These are phyloP conservation scores for Samsoniella hepiali DNA, from an alignment of 2,329 filamentous ascomycete species.

Conservation along the genomic window DNA sequence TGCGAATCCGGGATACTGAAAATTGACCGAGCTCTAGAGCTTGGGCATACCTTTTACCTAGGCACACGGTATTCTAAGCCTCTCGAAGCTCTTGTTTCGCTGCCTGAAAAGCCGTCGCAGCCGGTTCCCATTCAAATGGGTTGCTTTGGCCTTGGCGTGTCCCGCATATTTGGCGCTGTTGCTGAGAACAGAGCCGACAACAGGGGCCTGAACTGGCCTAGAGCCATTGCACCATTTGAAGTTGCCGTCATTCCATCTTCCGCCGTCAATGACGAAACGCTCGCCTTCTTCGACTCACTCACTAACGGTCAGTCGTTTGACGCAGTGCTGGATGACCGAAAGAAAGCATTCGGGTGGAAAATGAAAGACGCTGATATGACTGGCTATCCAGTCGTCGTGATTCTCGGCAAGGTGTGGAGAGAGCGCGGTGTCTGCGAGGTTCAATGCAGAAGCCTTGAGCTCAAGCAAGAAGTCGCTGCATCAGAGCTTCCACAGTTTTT, in stretches of 20 bases:
- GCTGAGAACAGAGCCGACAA: conserved; percentile 71
- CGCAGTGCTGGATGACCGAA: conserved; percentile 70
- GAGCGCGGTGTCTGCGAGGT: conserved; percentile 64
- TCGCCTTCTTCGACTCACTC: conserved; percentile 63
- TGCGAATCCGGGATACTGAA: conserved; percentile 63
- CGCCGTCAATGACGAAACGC: conserved; percentile 45
- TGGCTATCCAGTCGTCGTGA: conserved; percentile 79
- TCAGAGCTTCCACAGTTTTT: conserved; percentile 44
- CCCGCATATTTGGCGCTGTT: conserved; percentile 81
- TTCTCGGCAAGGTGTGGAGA: conserved; percentile 71
- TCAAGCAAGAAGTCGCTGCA: conserved; percentile 58
- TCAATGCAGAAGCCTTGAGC: conserved; percentile 67
- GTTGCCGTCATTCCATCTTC: conserved; percentile 60
- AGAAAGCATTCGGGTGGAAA: conserved; percentile 73
- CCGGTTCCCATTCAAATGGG: conserved; percentile 78
- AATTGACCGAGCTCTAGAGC: conserved; percentile 74
- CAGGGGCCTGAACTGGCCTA: conserved; percentile 82
- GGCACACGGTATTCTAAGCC: conserved; percentile 83
- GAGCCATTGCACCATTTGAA: conserved; percentile 80
- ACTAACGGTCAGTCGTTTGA: conserved; percentile 47
- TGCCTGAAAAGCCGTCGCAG: conserved; percentile 28
- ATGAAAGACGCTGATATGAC: conserved; percentile 84
- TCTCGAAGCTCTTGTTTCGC: conserved; percentile 60
- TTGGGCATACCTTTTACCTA: conserved; percentile 93
- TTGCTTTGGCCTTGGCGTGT: conserved; percentile 92